A percentile compares a stretch with the other conserved stretches of the same genome.
phyloP scores from a whole-genome alignment of 2,329 filamentous ascomycete genomes.

The Colletotrichum ledebouriae region DNA sequence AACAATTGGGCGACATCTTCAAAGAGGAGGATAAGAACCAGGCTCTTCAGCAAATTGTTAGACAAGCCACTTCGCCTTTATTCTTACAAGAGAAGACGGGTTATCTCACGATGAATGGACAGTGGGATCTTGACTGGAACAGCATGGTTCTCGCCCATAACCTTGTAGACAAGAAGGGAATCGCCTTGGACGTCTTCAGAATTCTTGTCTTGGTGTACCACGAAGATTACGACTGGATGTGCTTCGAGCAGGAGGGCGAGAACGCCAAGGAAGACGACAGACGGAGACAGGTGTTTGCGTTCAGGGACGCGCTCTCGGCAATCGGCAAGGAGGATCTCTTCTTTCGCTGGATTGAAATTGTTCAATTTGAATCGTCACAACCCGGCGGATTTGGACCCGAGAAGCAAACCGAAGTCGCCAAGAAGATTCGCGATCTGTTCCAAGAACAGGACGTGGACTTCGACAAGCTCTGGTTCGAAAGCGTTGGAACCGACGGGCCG shows the following conservation, averaged over 20 bases:
- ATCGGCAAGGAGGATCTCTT: conserved; percentile 91
- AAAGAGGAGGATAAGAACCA: conserved; percentile 64
- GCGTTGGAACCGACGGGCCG: conserved; percentile 58
- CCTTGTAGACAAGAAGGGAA: conserved; percentile 74
- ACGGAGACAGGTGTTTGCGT: conserved; percentile 81
- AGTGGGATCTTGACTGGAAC: conserved; percentile 90
- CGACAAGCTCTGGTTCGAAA: conserved; percentile 81
- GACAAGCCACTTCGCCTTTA: conserved; percentile 76
- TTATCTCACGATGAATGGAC: conserved; percentile 85
- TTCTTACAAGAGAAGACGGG: conserved; percentile 84
- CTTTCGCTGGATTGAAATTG: conserved; percentile 91
- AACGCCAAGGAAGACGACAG: conserved; percentile 71
- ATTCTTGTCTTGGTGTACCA: conserved; percentile 78
- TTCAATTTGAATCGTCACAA: conserved; percentile 86
- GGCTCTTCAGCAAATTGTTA: conserved; percentile 72
- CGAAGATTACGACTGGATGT: conserved; percentile 78
- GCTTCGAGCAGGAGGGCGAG: conserved; percentile 69
- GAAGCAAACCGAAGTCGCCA: conserved; percentile 78
- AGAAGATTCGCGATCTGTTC: conserved; percentile 83
- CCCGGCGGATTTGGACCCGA: conserved; percentile 84
- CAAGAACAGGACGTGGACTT: conserved; percentile 83
- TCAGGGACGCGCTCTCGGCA: conserved; percentile 80
- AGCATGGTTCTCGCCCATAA: conserved; percentile 81
- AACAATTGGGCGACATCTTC: conserved; percentile 67
- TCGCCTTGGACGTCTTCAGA: conserved; percentile 76